A percentile compares a stretch with the other conserved stretches of the same genome.
Evolutionary conservation across 2,329 filamentous ascomycete genomes (phyloP).

Genomic region (Diaporthe citrichinensis): DNA sequence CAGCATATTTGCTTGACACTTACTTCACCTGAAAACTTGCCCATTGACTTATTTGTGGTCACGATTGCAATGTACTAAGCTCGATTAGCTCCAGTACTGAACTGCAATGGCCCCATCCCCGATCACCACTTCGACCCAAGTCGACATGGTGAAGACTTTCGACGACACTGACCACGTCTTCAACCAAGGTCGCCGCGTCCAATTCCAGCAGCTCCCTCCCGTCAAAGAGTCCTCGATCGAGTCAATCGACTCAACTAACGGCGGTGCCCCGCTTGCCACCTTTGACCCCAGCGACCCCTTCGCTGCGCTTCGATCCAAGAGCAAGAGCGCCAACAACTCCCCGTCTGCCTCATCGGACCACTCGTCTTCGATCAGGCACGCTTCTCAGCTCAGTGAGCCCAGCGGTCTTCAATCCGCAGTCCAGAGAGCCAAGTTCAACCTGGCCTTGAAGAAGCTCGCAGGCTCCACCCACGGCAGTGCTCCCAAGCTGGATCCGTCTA

Average conservation of each 20-base stretch:
- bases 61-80: neutral
- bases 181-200: neutral
- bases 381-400: slow-evolving; percentile 24
- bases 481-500: slow-evolving; percentile 2
- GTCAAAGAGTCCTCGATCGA: slow-evolving; percentile 19
- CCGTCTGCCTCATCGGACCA: neutral
- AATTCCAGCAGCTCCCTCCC: neutral
- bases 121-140: neutral
- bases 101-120: slow-evolving; percentile 20
- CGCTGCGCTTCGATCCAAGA: slow-evolving; percentile 17
- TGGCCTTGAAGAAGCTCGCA: neutral
- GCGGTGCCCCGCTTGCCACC: slow-evolving; percentile 16
- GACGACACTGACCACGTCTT: neutral
- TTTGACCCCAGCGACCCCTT: slow-evolving; percentile 1
- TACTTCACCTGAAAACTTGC: neutral
- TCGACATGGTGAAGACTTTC: neutral
- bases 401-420: neutral
- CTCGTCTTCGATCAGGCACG: neutral
- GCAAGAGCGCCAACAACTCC: slow-evolving; percentile 30
- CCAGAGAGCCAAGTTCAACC: neutral
- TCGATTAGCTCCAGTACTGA: neutral
- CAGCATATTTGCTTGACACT: neutral
- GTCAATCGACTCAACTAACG: slow-evolving; percentile 25
- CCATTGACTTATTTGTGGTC: neutral
- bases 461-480: neutral